Conservation (phyloP, 2,329 filamentous ascomycete species). For the Exophiala sideris region DNA sequence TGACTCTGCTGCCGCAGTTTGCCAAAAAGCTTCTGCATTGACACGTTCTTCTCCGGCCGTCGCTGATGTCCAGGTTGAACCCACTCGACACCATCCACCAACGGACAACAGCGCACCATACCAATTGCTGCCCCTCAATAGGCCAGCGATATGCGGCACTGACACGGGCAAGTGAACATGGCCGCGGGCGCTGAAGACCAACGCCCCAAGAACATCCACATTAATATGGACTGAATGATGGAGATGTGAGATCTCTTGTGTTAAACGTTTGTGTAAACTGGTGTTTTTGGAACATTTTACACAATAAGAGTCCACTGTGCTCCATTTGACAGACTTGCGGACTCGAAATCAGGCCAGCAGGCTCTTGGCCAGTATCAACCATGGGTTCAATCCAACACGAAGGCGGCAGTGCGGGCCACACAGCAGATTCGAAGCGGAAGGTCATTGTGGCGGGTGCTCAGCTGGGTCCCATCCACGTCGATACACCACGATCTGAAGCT, state of each 20-base stretch:
- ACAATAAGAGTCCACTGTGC: too few relatives aligned
- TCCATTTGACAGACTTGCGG: neutral
- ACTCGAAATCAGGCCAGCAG: too few relatives aligned
- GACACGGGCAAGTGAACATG: too few relatives aligned
- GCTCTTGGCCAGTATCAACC: neutral
- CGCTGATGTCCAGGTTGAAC: neutral
- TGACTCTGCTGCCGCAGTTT: neutral
- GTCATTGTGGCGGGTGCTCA: conserved; percentile 54
- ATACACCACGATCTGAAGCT: conserved; percentile 41
- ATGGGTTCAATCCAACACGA: conserved; percentile 16
- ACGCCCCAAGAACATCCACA: too few relatives aligned
- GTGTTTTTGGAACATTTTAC: too few relatives aligned
- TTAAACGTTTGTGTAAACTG: too few relatives aligned
- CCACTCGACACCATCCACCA: neutral
- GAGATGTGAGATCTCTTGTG: too few relatives aligned
- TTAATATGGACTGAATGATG: too few relatives aligned
- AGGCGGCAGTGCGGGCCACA: conserved; percentile 2
- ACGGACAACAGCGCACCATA: neutral
- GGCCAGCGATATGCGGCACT: too few relatives aligned
- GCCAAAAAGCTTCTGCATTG: neutral
- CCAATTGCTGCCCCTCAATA: neutral
- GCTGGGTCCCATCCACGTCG: conserved; percentile 48
- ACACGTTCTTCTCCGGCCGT: neutral
- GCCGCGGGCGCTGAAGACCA: too few relatives aligned
- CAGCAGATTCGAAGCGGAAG: conserved; percentile 31